These are phyloP conservation scores for Triticum aestivum DNA, from an alignment of 176 grass and related monocot species.

Conservation along the genomic window IWGSC_CS_RefSeq_v2.1 NC_057805.1:29666081-29666580, in stretches of 20 bases:
- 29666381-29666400: conserved; percentile 40
- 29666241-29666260: conserved; percentile 3
- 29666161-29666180: neutral
- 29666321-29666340: conserved; percentile 75
- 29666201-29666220: neutral
- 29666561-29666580: conserved; percentile 59
- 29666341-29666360: conserved; percentile 55
- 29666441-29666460: conserved; percentile 90
- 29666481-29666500: conserved; percentile 64
- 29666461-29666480: conserved; percentile 43
- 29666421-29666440: conserved; percentile 76
- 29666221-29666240: neutral
- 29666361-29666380: conserved; percentile 41
- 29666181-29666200: neutral
- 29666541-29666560: conserved; percentile 60
- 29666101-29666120: no score
- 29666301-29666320: conserved; percentile 82
- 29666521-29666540: conserved; percentile 57
- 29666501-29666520: conserved; percentile 62
- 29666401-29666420: conserved; percentile 52
- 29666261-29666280: conserved; percentile 88
- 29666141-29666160: no score
- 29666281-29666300: conserved; percentile 89
- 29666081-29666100: no score
- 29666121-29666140: no score